A percentile compares a stretch with the other conserved stretches of the same genome.
phyloP scores from a whole-genome alignment of 225 moss, liverwort and hornwort genomes.

The Bryoerythrophyllum caledonicum region DNA sequence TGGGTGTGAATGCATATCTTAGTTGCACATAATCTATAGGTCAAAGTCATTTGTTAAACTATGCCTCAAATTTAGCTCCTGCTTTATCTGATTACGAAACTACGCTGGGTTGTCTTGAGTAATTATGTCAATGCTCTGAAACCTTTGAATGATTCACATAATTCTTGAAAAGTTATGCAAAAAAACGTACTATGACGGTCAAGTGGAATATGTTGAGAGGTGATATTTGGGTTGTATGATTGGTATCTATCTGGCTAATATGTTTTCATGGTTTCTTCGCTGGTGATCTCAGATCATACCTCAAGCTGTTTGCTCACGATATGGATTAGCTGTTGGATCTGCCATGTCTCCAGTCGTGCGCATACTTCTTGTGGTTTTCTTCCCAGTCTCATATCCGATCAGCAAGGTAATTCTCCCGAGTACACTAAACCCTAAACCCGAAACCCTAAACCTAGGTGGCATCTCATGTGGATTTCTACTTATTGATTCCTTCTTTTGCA shows the following conservation, averaged over 20 bases:
- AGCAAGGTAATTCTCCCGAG: slow-evolving; percentile 77
- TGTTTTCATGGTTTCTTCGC: slow-evolving; percentile 8
- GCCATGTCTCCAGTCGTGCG: slow-evolving; percentile 77
- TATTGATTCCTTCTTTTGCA: too few relatives aligned
- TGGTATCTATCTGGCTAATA: slow-evolving; percentile 12
- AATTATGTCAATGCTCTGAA: too few relatives aligned
- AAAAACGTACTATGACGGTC: too few relatives aligned
- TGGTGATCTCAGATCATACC: slow-evolving; percentile 70
- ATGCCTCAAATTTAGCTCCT: background rate
- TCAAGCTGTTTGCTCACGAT: slow-evolving; percentile 88
- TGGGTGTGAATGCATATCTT: slow-evolving; percentile 1
- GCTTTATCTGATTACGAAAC: background rate
- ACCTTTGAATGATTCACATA: too few relatives aligned
- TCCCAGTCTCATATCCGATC: slow-evolving; percentile 77
- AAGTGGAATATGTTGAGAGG: too few relatives aligned
- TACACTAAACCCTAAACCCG: background rate
- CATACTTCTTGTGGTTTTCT: slow-evolving; percentile 68
- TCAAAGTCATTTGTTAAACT: background rate
- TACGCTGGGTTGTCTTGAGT: too few relatives aligned
- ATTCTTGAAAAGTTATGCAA: too few relatives aligned
- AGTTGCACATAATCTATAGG: too few relatives aligned
- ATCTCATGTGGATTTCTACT: too few relatives aligned
- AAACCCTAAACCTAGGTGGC: background rate
- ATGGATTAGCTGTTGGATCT: slow-evolving; percentile 89
- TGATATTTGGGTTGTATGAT: background rate